Percentiles rank a stretch among this genome's conserved stretches.
Conservation (phyloP, 257 asterid genomes). For the Solanum sitiens region DNA sequence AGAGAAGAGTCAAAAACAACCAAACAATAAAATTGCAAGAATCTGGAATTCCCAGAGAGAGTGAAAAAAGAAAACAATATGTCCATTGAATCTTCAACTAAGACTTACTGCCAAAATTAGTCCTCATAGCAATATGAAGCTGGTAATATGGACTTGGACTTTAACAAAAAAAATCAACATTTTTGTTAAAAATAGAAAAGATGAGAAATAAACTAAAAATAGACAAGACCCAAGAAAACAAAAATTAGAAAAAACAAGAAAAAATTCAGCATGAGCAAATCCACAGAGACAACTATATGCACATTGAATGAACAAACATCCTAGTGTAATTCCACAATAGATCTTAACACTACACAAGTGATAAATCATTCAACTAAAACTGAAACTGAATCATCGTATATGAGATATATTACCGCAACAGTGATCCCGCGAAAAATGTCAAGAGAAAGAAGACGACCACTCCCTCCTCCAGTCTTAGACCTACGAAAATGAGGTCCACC, state of each 20-base stretch:
- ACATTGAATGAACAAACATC: not conserved
- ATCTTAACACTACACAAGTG: not conserved
- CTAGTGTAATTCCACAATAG: not conserved
- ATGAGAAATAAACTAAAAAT: not conserved
- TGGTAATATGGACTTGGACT: not conserved
- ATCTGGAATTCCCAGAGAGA: not conserved
- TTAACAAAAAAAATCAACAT: not conserved
- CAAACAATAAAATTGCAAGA: not conserved
- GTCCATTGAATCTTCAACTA: not conserved
- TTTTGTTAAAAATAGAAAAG: not conserved
- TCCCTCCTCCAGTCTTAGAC: not conserved
- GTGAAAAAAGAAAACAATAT: not conserved
- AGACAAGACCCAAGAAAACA: not conserved
- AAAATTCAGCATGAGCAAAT: not conserved
- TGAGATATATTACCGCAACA: slow-evolving; percentile 24
- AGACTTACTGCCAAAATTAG: not conserved
- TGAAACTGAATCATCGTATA: not conserved
- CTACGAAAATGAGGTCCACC: not conserved
- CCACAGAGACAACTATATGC: not conserved
- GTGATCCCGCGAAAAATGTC: slow-evolving; percentile 55
- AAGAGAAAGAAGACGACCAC: slow-evolving; percentile 37
- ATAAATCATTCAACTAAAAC: not conserved
- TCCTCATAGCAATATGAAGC: not conserved
- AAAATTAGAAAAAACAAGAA: not conserved
- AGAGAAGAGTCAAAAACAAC: not conserved